A percentile compares a stretch with the other conserved stretches of the same genome.
Evolutionary conservation across 2,329 filamentous ascomycete genomes (phyloP).

Genomic region (Blumeria hordei): DNA sequence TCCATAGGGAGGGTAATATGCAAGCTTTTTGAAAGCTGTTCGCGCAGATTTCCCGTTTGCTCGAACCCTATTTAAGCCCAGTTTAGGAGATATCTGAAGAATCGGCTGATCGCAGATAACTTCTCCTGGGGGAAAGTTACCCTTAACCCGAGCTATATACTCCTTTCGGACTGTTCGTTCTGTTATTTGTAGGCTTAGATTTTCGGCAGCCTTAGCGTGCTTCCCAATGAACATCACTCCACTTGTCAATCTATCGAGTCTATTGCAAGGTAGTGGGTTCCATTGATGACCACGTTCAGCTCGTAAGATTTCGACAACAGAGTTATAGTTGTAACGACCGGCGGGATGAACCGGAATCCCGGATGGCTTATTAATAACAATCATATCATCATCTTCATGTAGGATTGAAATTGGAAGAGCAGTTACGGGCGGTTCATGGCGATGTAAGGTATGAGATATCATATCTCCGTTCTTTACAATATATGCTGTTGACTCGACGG

Average conservation of each 20-base stretch:
- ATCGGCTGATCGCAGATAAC: slow-evolving; percentile 86
- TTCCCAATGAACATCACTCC: slow-evolving; percentile 98
- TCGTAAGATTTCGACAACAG: slow-evolving; percentile 78
- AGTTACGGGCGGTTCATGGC: slow-evolving; percentile 85
- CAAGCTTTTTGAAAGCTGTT: slow-evolving; percentile 75
- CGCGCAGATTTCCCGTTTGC: slow-evolving; percentile 75
- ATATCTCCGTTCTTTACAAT: slow-evolving; percentile 71
- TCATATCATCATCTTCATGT: slow-evolving; percentile 77
- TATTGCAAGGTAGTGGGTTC: slow-evolving; percentile 51
- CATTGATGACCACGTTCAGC: slow-evolving; percentile 37
- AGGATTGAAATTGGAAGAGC: slow-evolving; percentile 57
- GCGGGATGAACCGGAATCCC: slow-evolving; percentile 90
- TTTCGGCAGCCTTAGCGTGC: slow-evolving; percentile 53
- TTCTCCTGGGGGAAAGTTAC: slow-evolving; percentile 76
- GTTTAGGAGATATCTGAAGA: slow-evolving; percentile 77
- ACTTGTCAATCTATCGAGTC: slow-evolving; percentile 81
- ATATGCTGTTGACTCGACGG: slow-evolving; percentile 37
- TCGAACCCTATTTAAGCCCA: slow-evolving; percentile 82
- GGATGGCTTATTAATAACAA: slow-evolving; percentile 91
- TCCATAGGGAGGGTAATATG: slow-evolving; percentile 51
- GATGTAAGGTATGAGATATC: slow-evolving; percentile 79
- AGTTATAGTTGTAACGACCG: slow-evolving; percentile 89
- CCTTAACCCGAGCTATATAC: slow-evolving; percentile 77
- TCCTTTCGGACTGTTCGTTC: slow-evolving; percentile 76
- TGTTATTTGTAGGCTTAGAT: slow-evolving; percentile 51